Percentiles rank a stretch among this genome's conserved stretches.
Conservation (phyloP, 2,329 filamentous ascomycete species). For the Nemania serpens region DNA sequence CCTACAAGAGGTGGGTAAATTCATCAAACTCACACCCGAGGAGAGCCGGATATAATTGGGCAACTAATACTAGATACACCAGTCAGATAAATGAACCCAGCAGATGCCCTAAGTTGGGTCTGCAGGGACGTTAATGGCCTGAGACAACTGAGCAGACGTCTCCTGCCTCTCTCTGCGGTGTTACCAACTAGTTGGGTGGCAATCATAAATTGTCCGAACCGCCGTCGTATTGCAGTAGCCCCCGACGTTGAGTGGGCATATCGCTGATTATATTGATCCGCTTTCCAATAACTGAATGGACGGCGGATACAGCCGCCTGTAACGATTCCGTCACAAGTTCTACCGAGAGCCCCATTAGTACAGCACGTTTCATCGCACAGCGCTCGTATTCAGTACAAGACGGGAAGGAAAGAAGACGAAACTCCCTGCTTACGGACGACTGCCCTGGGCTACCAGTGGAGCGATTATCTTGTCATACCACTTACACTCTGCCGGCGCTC, state of each 20-base stretch:
- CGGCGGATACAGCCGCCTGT: constrained; percentile 6
- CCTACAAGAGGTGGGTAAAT: not conserved
- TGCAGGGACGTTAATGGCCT: not conserved
- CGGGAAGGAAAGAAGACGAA: no score
- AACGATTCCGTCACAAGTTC: constrained; percentile 9
- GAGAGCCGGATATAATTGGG: not conserved
- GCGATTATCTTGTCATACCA: not conserved
- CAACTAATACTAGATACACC: not conserved
- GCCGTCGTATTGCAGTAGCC: constrained; percentile 24
- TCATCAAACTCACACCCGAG: not conserved
- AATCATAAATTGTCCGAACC: constrained; percentile 27
- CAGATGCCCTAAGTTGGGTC: not conserved
- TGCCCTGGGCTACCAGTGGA: not conserved
- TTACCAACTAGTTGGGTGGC: constrained; percentile 25
- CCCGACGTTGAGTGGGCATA: constrained; percentile 1
- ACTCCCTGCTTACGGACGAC: no score
- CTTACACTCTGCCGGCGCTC: not conserved
- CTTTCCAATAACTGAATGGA: constrained; percentile 16
- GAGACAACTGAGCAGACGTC: not conserved
- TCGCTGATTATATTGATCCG: constrained; percentile 16
- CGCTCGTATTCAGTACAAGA: not conserved
- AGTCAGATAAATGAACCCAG: not conserved
- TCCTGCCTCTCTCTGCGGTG: not conserved
- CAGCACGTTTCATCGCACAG: not conserved
- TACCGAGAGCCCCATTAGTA: not conserved